Conservation (phyloP, 495 filamentous ascomycete species). For the Penicillium paxilli region DNA sequence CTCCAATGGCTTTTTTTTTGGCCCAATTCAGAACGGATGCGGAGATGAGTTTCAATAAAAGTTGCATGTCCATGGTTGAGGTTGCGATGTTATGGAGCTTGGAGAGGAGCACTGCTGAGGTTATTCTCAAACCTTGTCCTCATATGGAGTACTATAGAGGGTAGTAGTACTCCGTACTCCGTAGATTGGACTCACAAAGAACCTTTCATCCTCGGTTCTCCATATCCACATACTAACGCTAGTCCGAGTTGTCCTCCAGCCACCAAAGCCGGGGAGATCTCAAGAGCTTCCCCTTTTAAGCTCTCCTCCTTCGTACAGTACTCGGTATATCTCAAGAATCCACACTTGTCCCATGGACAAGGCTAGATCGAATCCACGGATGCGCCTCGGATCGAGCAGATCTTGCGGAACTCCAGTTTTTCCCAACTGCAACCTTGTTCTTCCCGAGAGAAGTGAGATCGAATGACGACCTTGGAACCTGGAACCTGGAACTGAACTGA, state of each 20-base stretch:
- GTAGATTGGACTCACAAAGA: background rate
- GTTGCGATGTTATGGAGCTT: background rate
- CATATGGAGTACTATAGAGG: no score
- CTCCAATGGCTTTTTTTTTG: background rate
- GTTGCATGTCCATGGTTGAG: background rate
- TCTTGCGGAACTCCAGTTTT: conserved; percentile 4
- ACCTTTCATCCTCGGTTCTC: background rate
- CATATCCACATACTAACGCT: background rate
- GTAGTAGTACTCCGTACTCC: no score
- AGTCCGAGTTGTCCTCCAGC: no score
- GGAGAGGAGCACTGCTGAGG: no score
- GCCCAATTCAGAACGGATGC: background rate
- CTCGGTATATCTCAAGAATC: background rate
- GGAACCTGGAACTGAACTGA: no score
- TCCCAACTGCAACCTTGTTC: background rate
- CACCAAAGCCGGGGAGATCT: background rate
- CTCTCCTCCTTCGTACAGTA: background rate
- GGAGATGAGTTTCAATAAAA: background rate
- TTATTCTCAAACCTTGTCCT: no score
- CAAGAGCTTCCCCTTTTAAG: background rate
- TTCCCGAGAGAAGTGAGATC: background rate
- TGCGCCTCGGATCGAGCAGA: conserved; percentile 4
- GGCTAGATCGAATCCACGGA: conserved; percentile 4
- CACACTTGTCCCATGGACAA: conserved; percentile 9
- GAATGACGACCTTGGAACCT: background rate